A percentile compares a stretch with the other conserved stretches of the same genome.
Conservation (phyloP, 2,329 filamentous ascomycete genomes). For the Penicillium capsulatum region DNA sequence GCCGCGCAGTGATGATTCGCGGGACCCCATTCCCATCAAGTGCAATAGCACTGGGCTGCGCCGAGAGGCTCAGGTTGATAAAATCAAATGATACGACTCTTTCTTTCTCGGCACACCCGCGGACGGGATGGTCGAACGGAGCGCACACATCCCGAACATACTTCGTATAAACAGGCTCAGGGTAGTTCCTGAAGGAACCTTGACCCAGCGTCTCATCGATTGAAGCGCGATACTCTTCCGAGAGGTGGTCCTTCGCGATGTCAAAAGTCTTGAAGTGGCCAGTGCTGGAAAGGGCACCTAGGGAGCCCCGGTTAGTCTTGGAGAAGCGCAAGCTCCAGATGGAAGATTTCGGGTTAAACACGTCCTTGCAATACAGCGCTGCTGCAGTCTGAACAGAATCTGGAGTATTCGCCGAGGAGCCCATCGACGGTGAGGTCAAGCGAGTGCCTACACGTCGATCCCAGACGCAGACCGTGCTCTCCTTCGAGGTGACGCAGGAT, state of each 20-base stretch:
- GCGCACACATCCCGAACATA: conserved; percentile 42
- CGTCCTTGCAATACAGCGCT: conserved; percentile 55
- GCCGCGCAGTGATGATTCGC: conserved; percentile 47
- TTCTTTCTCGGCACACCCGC: conserved; percentile 44
- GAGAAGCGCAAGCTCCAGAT: conserved; percentile 63
- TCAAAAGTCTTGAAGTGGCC: conserved; percentile 58
- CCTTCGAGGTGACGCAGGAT: conserved; percentile 52
- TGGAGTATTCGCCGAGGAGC: conserved; percentile 23
- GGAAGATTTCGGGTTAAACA: conserved; percentile 49
- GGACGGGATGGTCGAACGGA: conserved; percentile 46
- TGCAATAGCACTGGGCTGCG: conserved; percentile 51
- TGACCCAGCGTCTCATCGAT: conserved; percentile 41
- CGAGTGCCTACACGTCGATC: conserved; percentile 51
- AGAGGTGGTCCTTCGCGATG: conserved; percentile 49
- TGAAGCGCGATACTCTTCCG: conserved; percentile 37
- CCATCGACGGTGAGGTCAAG: conserved; percentile 35
- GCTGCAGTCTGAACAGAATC: conserved; percentile 43
- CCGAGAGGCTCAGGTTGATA: conserved; percentile 45
- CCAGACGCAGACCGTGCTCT: conserved; percentile 60
- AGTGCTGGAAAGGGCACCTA: conserved; percentile 56
- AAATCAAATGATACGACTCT: conserved; percentile 60
- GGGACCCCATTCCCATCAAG: conserved; percentile 52
- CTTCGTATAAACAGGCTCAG: conserved; percentile 46
- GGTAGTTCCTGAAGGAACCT: conserved; percentile 38
- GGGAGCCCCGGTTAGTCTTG: conserved; percentile 53